A percentile compares a stretch with the other conserved stretches of the same genome.
phyloP scores from a whole-genome alignment of 495 filamentous ascomycete genomes.

The Cetradonia linearis region DNA sequence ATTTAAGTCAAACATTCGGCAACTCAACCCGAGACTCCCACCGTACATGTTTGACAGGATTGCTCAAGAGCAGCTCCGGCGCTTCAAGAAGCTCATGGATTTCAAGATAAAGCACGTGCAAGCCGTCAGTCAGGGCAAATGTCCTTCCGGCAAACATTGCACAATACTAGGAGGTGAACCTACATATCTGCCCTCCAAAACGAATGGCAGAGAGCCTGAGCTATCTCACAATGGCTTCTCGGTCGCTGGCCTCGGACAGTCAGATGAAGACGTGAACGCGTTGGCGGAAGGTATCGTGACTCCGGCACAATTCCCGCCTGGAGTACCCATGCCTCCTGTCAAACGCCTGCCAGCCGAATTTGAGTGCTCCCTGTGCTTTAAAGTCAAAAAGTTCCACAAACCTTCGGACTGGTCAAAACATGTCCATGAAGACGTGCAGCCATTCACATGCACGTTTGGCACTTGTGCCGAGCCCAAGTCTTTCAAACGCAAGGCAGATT shows the following conservation, averaged over 20 bases:
- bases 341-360: conserved; percentile 74
- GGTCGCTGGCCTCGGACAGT: conserved; percentile 34
- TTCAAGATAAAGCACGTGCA: conserved; percentile 60
- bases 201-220: conserved; percentile 27
- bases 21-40: conserved; percentile 59
- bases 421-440: conserved; percentile 89
- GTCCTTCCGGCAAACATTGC: conserved; percentile 52
- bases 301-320: conserved; percentile 62
- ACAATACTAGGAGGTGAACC: conserved; percentile 52
- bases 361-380: conserved; percentile 86
- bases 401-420: conserved; percentile 98
- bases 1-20: conserved; percentile 64
- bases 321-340: conserved; percentile 77
- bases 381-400: conserved; percentile 82
- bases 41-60: conserved; percentile 71
- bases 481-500: conserved; percentile 96
- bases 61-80: conserved; percentile 63
- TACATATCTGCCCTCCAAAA: conserved; percentile 37
- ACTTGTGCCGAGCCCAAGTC: conserved; percentile 80
- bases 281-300: conserved; percentile 57
- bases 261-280: conserved; percentile 53
- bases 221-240: conserved; percentile 36
- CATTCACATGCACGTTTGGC: conserved; percentile 88
- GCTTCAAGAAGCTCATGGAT: conserved; percentile 71
- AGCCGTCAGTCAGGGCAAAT: conserved; percentile 43